Conservation (phyloP, 352 stramenopile genomes). For the Thraustochytrium striatum region DNA sequence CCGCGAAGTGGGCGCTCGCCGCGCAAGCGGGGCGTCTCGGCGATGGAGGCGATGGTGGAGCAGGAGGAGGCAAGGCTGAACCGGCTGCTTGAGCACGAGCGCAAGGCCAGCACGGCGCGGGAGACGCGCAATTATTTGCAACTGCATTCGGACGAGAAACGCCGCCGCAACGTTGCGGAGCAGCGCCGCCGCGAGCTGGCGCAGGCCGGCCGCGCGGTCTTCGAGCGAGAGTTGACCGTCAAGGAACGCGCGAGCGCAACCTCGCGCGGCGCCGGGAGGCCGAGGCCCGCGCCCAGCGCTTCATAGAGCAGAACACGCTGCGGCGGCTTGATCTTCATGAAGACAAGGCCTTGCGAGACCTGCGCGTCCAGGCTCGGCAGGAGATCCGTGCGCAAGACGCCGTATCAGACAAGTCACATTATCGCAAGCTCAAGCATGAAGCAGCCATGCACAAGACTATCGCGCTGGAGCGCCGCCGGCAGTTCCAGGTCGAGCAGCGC, state of each 20-base stretch:
- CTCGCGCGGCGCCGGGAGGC: not conserved
- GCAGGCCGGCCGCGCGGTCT: constrained; percentile 2
- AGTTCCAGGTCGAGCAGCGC: constrained; percentile 16
- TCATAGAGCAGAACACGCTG: not conserved
- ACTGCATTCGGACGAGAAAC: not conserved
- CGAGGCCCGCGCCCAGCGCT: not conserved
- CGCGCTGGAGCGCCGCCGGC: not conserved
- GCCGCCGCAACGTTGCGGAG: not conserved
- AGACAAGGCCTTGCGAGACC: constrained; percentile 3
- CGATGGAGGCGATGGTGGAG: constrained; percentile 28
- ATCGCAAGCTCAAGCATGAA: constrained; percentile 29
- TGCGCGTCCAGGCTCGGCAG: not conserved
- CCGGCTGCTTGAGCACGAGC: not conserved
- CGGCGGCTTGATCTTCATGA: not conserved
- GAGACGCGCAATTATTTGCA: not conserved
- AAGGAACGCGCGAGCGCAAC: constrained; percentile 9
- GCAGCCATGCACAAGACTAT: not conserved
- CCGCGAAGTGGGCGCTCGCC: not conserved
- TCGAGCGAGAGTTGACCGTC: constrained; percentile 5
- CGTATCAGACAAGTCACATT: not conserved
- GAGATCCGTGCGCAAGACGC: constrained; percentile 23
- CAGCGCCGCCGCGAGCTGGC: not conserved
- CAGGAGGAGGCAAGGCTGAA: constrained; percentile 31
- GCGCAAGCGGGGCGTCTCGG: not conserved
- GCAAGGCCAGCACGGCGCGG: not conserved